Conservation (phyloP, 495 filamentous ascomycete species). For the Ramalina peruviana region DNA sequence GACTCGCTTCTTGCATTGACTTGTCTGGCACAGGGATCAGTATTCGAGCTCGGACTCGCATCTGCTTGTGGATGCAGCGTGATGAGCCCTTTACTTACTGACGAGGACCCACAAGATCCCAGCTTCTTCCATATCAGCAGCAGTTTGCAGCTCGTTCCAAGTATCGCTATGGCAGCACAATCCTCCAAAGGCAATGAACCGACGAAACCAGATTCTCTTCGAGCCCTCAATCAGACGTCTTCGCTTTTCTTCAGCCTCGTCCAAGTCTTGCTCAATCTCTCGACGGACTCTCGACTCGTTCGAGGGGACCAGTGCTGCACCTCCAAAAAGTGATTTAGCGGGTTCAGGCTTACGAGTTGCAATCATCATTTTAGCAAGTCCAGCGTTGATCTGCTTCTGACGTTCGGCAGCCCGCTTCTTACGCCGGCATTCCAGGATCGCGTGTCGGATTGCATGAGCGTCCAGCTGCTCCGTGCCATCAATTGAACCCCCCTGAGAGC, state of each 20-base stretch:
- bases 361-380: neutral
- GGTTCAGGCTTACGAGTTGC: neutral
- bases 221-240: constrained; percentile 7
- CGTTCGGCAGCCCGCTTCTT: constrained; percentile 7
- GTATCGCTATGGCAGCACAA: constrained; percentile 4
- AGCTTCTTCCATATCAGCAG: constrained; percentile 11
- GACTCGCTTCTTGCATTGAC: constrained; percentile 1
- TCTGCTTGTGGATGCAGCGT: neutral
- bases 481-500: neutral
- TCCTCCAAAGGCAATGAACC: constrained; percentile 4
- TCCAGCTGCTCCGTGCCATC: constrained; percentile 5
- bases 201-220: constrained; percentile 9
- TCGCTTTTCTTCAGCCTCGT: constrained; percentile 10
- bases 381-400: constrained; percentile 4
- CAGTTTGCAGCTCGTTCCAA: constrained; percentile 10
- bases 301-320: neutral
- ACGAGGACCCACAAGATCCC: constrained; percentile 9
- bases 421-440: constrained; percentile 4
- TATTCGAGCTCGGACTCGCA: neutral
- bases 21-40: constrained; percentile 5
- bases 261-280: constrained; percentile 3
- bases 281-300: constrained; percentile 1
- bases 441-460: constrained; percentile 5
- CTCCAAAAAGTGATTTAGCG: constrained; percentile 9
- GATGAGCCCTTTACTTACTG: neutral